phyloP scores from a whole-genome alignment of 495 filamentous ascomycete species.

The Astrocystis sublimbata region DNA sequence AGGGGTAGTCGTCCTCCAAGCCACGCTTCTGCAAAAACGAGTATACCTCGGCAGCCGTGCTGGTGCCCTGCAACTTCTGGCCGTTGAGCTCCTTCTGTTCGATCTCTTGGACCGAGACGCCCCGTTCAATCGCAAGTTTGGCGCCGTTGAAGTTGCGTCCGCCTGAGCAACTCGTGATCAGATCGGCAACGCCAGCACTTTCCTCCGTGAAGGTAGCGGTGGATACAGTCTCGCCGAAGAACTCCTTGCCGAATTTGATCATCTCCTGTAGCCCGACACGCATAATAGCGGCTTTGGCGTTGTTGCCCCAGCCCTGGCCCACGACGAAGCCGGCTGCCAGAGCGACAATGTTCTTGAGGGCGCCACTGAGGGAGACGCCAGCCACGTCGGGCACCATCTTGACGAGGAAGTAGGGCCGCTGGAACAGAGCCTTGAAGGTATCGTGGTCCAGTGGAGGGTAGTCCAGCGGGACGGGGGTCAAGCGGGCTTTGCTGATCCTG shows the following conservation, averaged over 20 bases:
- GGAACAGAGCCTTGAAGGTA: slow-evolving; percentile 80
- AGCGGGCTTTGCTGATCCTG: slow-evolving; percentile 60
- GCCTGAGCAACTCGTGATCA: slow-evolving; percentile 90
- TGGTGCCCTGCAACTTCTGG: slow-evolving; percentile 93
- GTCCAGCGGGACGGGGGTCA: slow-evolving; percentile 72
- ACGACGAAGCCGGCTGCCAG: slow-evolving; percentile 94
- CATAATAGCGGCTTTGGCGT: slow-evolving; percentile 96
- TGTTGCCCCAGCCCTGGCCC: slow-evolving; percentile 95
- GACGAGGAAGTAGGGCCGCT: slow-evolving; percentile 97
- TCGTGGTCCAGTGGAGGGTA: slow-evolving; percentile 82
- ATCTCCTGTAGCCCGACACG: slow-evolving; percentile 91
- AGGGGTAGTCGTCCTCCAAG: slow-evolving; percentile 79
- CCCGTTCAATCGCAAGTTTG: slow-evolving; percentile 79
- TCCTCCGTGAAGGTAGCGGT: slow-evolving; percentile 91
- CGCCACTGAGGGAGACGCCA: slow-evolving; percentile 91
- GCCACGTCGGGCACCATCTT: slow-evolving; percentile 89
- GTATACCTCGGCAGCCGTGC: slow-evolving; percentile 88
- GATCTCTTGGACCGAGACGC: slow-evolving; percentile 78
- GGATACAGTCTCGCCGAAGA: slow-evolving; percentile 79
- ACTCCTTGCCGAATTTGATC: slow-evolving; percentile 89
- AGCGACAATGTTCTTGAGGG: slow-evolving; percentile 96
- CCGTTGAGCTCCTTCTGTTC: slow-evolving; percentile 91
- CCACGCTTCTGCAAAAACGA: slow-evolving; percentile 77
- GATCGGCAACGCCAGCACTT: slow-evolving; percentile 91
- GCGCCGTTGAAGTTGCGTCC: slow-evolving; percentile 95